Conservation (phyloP, 371 early-diverging fungal genomes). For the Rhizopus microsporus region DNA sequence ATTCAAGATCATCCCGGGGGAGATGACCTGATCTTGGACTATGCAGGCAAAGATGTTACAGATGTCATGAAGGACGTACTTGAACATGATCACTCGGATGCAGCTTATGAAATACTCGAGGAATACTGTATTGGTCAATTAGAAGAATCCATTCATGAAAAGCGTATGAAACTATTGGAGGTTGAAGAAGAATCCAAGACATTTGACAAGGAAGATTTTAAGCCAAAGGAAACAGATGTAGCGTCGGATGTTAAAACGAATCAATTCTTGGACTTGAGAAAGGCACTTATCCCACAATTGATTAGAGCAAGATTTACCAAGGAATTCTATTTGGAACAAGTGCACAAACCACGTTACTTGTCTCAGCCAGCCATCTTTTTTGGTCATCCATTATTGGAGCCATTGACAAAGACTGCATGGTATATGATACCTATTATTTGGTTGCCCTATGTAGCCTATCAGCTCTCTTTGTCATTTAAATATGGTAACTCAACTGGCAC, state of each 20-base stretch:
- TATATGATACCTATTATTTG: constrained; percentile 84
- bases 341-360: constrained; percentile 88
- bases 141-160: constrained; percentile 24
- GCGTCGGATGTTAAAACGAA: constrained; percentile 51
- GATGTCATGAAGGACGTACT: constrained; percentile 71
- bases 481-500: constrained; percentile 15
- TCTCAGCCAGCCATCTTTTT: constrained; percentile 82
- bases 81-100: constrained; percentile 83
- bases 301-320: constrained; percentile 71
- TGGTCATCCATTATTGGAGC: constrained; percentile 72
- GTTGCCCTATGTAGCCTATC: constrained; percentile 67
- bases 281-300: constrained; percentile 84
- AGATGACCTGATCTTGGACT: constrained; percentile 72
- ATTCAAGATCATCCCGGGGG: constrained; percentile 83
- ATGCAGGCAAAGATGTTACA: constrained; percentile 71
- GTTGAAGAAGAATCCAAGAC: constrained; percentile 43
- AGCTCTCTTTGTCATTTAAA: constrained; percentile 26
- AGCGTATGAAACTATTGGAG: constrained; percentile 30
- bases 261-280: constrained; percentile 77
- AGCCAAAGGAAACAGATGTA: constrained; percentile 46
- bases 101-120: constrained; percentile 81
- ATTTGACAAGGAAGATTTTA: constrained; percentile 42
- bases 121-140: constrained; percentile 78
- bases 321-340: constrained; percentile 83
- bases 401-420: constrained; percentile 88